phyloP scores from a whole-genome alignment of 2,329 filamentous ascomycete species.

The Diplodia sapinea region DNA sequence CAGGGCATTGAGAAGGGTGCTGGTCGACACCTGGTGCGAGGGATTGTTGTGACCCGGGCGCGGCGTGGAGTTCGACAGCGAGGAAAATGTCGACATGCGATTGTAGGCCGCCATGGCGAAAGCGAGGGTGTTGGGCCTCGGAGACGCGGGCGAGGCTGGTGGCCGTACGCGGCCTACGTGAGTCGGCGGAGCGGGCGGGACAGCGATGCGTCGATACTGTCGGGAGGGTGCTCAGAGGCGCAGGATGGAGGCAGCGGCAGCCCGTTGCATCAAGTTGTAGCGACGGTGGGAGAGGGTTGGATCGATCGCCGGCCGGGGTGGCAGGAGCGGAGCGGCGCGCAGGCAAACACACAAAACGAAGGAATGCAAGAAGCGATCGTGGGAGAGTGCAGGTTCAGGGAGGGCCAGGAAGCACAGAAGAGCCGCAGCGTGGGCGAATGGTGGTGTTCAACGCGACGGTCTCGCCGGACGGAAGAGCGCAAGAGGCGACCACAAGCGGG shows the following conservation, averaged over 20 bases:
- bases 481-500: slow-evolving; percentile 26
- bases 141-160: slow-evolving; percentile 18
- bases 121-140: slow-evolving; percentile 4
- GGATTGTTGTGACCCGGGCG: slow-evolving; percentile 65
- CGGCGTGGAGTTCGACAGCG: slow-evolving; percentile 62
- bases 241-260: not conserved
- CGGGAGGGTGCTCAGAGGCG: slow-evolving; percentile 5
- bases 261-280: slow-evolving; percentile 22
- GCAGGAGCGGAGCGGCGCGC: slow-evolving; percentile 10
- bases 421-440: slow-evolving; percentile 27
- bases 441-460: slow-evolving; percentile 26
- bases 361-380: slow-evolving; percentile 19
- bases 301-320: slow-evolving; percentile 20
- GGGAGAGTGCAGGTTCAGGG: slow-evolving; percentile 12
- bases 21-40: slow-evolving; percentile 84
- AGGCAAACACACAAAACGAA: slow-evolving; percentile 24
- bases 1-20: slow-evolving; percentile 87
- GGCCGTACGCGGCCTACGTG: not conserved
- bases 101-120: slow-evolving; percentile 55
- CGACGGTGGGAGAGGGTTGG: slow-evolving; percentile 17
- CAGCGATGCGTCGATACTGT: not conserved
- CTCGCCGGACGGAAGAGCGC: slow-evolving; percentile 25
- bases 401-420: slow-evolving; percentile 9
- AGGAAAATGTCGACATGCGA: slow-evolving; percentile 67
- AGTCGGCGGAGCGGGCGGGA: not conserved